Base-by-base conservation (phyloP, 2,329 filamentous ascomycete species). In the Xylariales sp. region DNA sequence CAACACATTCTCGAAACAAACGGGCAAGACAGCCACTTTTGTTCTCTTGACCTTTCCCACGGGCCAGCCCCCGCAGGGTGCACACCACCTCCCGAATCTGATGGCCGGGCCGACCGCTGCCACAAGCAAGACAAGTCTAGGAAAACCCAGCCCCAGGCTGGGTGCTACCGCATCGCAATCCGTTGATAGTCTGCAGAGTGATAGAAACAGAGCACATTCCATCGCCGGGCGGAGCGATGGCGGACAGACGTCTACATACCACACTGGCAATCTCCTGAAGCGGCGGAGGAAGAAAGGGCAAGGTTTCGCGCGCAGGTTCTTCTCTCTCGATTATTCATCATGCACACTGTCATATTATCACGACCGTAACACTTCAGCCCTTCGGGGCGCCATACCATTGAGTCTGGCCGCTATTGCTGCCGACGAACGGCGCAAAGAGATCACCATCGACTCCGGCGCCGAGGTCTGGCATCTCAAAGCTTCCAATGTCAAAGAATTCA, bases 281-380 rank as follows among this genome's bases (percentile, higher is more conserved):
- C 82, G 93, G 53, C 79, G 90, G 48, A 80, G 93, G 42, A 97
- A 96, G 75, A 84, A 87, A 66, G 89, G 90, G 31, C 93, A 97
- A 61, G 91, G 91, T 29, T 94, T 89, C 61, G 93, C 93, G 5
- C 79, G 88, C 40, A 80, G 93, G 25, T 98, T 93, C 71, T 98
- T 98, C 65, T 96, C 91, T 1, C 72, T 98, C 38, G 93, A 98
- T 60, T 97, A 90, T 57, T 89, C 85, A 4, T 90, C 91, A 1
- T 95, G 87, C 44, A 97, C 93, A 0, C 69, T 98, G 21, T 97
- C 93, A 1, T 98, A 98, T 66, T 98, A 96, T 59, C 87, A 94
- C 57, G 93, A 91, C 59, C 84, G 88, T 31, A 91, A 94, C 56
- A 95, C 91, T 5, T 94, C 91, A 5, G 89, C 91, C 1, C 70